Percentiles rank a stretch among this genome's conserved stretches.
phyloP scores from a whole-genome alignment of 257 asterid species.

The Coffea canephora region DNA sequence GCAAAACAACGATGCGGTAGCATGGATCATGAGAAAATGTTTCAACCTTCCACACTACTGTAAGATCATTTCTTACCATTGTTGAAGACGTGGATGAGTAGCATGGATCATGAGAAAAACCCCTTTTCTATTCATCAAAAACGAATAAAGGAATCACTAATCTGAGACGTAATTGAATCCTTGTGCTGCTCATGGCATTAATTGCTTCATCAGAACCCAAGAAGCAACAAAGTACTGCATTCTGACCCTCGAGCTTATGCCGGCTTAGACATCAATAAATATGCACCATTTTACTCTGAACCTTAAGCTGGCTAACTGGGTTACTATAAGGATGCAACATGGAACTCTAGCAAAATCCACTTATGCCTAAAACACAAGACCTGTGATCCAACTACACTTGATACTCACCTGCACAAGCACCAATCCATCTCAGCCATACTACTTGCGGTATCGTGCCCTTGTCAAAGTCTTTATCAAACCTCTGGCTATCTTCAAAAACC shows the following conservation, averaged over 20 bases:
- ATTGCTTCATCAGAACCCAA: not conserved
- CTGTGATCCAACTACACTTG: not conserved
- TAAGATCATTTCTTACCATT: too few relatives aligned
- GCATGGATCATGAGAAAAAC: too few relatives aligned
- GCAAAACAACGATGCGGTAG: too few relatives aligned
- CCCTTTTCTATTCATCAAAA: too few relatives aligned
- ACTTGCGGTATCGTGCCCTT: slow-evolving; percentile 53
- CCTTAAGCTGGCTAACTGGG: not conserved
- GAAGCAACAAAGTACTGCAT: not conserved
- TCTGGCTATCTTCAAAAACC: slow-evolving; percentile 83
- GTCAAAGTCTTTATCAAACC: slow-evolving; percentile 78
- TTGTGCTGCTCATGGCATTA: not conserved
- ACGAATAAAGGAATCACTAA: too few relatives aligned
- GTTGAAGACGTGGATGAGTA: too few relatives aligned
- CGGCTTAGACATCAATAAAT: not conserved
- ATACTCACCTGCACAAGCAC: not conserved
- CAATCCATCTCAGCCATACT: slow-evolving; percentile 13
- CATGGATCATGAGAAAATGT: too few relatives aligned
- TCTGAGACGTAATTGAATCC: too few relatives aligned
- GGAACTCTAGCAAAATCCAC: not conserved
- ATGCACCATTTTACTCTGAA: not conserved
- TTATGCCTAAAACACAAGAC: not conserved
- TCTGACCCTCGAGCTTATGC: not conserved
- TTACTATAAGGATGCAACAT: not conserved
- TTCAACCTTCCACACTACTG: too few relatives aligned